phyloP scores from a whole-genome alignment of 2,329 filamentous ascomycete genomes.

The Botrytis deweyae region DNA sequence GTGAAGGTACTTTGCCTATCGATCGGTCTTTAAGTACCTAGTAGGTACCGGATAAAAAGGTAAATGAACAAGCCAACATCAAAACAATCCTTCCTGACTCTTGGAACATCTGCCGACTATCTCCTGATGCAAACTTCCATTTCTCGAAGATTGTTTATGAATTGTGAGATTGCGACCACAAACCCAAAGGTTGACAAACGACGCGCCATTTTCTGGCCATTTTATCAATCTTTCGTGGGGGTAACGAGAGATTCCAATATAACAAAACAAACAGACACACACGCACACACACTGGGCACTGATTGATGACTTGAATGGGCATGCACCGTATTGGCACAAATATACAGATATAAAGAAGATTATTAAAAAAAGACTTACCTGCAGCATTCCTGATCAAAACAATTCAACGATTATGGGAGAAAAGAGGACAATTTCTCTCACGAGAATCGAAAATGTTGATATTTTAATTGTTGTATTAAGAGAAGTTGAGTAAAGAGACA shows the following conservation, averaged over 20 bases:
- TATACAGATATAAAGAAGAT: constrained; percentile 10
- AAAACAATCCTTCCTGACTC: constrained; percentile 2
- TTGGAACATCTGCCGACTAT: not conserved
- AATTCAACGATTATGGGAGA: not conserved
- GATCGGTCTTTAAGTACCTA: constrained; percentile 20
- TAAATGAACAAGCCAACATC: not conserved
- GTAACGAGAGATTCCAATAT: not conserved
- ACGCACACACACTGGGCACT: not conserved
- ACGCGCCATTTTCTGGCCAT: constrained; percentile 15
- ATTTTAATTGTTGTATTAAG: not conserved
- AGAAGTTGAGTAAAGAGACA: not conserved
- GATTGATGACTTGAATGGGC: not conserved
- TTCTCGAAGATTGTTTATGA: not conserved
- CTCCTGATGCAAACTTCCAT: not conserved
- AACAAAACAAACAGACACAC: not conserved
- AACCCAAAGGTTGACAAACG: not conserved
- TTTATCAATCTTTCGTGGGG: constrained; percentile 12
- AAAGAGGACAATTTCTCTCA: not conserved
- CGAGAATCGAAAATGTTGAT: not conserved
- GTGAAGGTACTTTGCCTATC: constrained; percentile 9
- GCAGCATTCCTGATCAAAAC: constrained; percentile 36
- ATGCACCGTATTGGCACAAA: constrained; percentile 11
- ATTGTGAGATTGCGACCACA: not conserved
- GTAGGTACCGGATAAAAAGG: constrained; percentile 11
- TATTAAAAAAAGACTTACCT: constrained; percentile 36